Percentiles rank a stretch among this genome's conserved stretches.
These are phyloP conservation scores for Trichoderma asperellum DNA, from an alignment of 2,329 filamentous ascomycete genomes.

Conservation along the genomic window DNA sequence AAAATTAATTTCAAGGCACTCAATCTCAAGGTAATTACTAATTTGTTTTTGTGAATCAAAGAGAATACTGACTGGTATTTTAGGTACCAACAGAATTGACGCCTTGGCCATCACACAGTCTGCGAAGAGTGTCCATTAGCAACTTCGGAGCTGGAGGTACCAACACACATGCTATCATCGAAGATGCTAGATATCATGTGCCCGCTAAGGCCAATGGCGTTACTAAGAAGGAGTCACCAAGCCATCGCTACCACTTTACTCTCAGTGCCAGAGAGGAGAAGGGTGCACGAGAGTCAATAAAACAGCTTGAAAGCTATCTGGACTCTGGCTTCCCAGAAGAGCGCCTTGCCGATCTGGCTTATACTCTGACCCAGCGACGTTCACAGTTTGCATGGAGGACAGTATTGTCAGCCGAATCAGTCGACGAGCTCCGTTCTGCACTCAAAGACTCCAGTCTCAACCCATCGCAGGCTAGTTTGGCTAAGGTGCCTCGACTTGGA, in stretches of 20 bases:
- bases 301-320: not conserved
- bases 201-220: not conserved
- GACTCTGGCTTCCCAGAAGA: not conserved
- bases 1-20: constrained; percentile 23
- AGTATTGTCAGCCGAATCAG: not conserved
- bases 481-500: not conserved
- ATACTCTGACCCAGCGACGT: not conserved
- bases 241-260: not conserved
- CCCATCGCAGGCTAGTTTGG: not conserved
- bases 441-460: not conserved
- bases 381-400: not conserved
- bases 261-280: constrained; percentile 4
- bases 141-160: constrained; percentile 42
- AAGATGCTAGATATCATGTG: not conserved
- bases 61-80: constrained; percentile 26
- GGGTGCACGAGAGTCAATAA: not conserved
- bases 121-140: constrained; percentile 36
- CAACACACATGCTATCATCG: constrained; percentile 27
- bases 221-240: not conserved
- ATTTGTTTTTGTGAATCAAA: not conserved
- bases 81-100: constrained; percentile 31
- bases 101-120: constrained; percentile 29
- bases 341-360: not conserved
- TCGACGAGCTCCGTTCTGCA: not conserved
- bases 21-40: not conserved